A percentile compares a stretch with the other conserved stretches of the same genome.
Conservation (phyloP, 768 basidiomycete species). For the Mrakia frigida region DNA sequence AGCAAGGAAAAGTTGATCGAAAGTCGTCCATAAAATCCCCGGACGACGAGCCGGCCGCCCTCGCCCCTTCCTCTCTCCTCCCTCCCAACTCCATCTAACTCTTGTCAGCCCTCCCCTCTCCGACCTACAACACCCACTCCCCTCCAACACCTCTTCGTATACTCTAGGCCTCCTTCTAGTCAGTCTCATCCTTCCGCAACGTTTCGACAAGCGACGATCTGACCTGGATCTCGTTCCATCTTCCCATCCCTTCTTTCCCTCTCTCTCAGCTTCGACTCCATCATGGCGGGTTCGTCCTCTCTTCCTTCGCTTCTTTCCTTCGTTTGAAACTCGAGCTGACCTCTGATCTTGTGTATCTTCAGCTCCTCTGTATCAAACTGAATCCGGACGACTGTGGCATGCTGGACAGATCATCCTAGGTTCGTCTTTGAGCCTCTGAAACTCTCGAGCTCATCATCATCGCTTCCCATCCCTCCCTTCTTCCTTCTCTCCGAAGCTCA, state of each 20-base stretch:
- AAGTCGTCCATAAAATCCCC: too few relatives aligned
- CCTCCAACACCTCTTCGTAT: too few relatives aligned
- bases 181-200: neutral
- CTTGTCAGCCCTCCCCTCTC: too few relatives aligned
- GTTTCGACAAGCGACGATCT: neutral
- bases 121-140: neutral
- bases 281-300: neutral
- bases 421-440: neutral
- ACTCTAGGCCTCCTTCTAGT: neutral
- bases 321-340: neutral
- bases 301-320: neutral
- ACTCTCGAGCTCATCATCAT: neutral
- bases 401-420: constrained; percentile 82
- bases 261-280: neutral
- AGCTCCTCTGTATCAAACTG: constrained; percentile 92
- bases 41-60: too few relatives aligned
- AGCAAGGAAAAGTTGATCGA: too few relatives aligned
- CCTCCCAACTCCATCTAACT: too few relatives aligned
- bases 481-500: neutral
- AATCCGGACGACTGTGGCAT: constrained; percentile 48
- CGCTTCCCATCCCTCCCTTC: neutral
- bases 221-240: neutral
- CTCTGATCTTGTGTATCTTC: constrained; percentile 44
- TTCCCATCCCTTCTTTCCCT: neutral
- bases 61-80: too few relatives aligned